Evolutionary conservation across 2,329 filamentous ascomycete species (phyloP), one percentile per base, ranked within the genome.

Genomic region (Sporothrix globosa): DNA sequence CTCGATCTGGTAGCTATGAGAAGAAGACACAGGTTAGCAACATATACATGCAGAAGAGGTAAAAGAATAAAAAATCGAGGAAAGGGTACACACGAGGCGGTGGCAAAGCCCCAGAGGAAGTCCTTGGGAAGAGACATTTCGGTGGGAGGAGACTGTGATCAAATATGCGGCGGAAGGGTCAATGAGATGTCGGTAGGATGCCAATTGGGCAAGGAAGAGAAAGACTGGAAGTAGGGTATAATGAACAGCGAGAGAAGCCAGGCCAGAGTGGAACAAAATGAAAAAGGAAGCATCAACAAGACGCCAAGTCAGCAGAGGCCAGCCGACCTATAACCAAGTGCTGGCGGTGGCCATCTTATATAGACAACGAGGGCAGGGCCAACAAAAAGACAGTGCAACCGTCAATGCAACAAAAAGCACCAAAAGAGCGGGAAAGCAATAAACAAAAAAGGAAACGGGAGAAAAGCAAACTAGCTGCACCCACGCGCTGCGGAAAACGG

Each of bases 1-100:
- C 83, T 97, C 93, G 75, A 97, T 91, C 79, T 97, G 92, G 83
- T 96, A 96, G 78, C 92, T 96, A 34, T 6, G 77, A 1, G n/a
- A 46, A 52, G n/a, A 27, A 30, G 52, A 21, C 34, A 39, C 13
- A 30, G 63, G 48, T 44, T 21, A 17, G 46, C 27, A 50, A 67
- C 17, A 39, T 60, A 50, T 17, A 21, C 1, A 19, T 14, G 41
- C 41, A 44, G 11, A 17, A 17, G 41, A 44, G 3, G 11, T 4
- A 9, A 44, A 44, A 41, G 21, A 27, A 52, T 19, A 34, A 53
- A 44, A 46, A 11, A 9, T 27, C 11, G 14, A 63, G 7, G 17
- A 41, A 9, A 70, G 46, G 44, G 3, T 21, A 83, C 85, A 78
- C 81, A 91, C 89, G 88, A 85, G 73, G 91, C 91, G 52, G 91